Evolutionary conservation across 106 monocot genomes (phyloP).

Genomic region (Agapanthus africanus): DNA sequence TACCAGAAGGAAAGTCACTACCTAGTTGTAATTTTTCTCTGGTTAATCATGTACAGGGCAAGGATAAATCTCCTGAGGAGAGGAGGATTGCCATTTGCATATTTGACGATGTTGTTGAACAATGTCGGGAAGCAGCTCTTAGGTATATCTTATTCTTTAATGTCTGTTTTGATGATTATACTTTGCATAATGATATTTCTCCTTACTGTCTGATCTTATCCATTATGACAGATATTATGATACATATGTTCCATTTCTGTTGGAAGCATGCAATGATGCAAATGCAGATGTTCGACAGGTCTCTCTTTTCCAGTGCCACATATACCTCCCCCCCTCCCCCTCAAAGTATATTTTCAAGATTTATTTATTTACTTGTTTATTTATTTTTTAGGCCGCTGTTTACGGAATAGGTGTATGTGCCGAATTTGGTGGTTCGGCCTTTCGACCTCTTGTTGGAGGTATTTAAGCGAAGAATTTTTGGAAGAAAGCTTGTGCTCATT

Average conservation of each 20-base stretch:
- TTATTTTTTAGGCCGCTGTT: constrained; percentile 69
- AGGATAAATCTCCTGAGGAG: constrained; percentile 87
- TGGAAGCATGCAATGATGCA: constrained; percentile 91
- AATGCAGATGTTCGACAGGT: constrained; percentile 94
- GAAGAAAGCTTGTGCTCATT: not conserved
- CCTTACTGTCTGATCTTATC: constrained; percentile 2
- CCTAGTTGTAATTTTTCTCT: not conserved
- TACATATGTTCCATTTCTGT: constrained; percentile 76
- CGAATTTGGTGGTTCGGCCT: constrained; percentile 77
- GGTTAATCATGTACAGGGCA: constrained; percentile 52
- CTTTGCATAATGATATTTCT: not conserved
- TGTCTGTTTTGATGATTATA: not conserved
- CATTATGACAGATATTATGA: constrained; percentile 63
- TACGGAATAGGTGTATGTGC: constrained; percentile 97
- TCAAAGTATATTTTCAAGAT: not conserved
- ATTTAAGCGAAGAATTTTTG: too few species aligned
- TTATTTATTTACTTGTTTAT: not conserved
- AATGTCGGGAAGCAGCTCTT: constrained; percentile 81
- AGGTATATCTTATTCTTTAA: constrained; percentile 49
- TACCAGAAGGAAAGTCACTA: not conserved
- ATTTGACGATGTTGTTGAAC: constrained; percentile 97
- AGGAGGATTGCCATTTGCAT: constrained; percentile 96
- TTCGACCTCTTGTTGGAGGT: constrained; percentile 91
- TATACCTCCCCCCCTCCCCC: not conserved
- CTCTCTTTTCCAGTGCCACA: not conserved